phyloP scores from a whole-genome alignment of 2,329 filamentous ascomycete species.

The Spiromastix sp. region DNA sequence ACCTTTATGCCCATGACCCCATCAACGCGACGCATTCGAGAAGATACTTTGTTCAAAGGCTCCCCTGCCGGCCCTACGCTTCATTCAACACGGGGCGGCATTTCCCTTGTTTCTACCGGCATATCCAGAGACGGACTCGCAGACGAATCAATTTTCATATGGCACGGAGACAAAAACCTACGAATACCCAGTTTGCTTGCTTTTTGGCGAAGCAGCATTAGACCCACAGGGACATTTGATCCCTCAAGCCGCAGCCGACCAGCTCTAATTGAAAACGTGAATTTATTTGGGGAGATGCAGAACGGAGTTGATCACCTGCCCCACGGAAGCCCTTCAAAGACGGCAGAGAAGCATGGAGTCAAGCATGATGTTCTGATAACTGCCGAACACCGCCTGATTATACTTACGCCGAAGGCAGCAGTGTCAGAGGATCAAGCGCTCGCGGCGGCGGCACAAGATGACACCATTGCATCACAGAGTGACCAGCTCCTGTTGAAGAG shows the following conservation, averaged over 20 bases:
- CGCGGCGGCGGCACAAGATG: conserved; percentile 5
- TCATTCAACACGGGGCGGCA: conserved; percentile 24
- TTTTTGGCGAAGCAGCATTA: conserved; percentile 33
- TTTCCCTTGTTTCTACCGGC: conserved; percentile 30
- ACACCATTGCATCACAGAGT: conserved; percentile 5
- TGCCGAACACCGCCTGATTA: conserved; percentile 30
- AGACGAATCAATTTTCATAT: conserved; percentile 36
- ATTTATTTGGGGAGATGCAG: conserved; percentile 31
- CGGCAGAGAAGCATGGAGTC: conserved; percentile 12
- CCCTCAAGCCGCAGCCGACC: conserved; percentile 29
- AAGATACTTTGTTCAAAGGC: conserved; percentile 35
- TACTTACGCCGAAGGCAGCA: conserved; percentile 23
- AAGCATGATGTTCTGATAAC: conserved; percentile 28
- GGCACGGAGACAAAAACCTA: conserved; percentile 31
- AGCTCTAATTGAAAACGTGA: conserved; percentile 27
- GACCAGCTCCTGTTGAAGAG: conserved; percentile 33
- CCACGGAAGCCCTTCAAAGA: conserved; percentile 16
- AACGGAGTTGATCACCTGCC: conserved; percentile 29
- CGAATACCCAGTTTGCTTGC: conserved; percentile 34
- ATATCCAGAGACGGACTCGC: conserved; percentile 24
- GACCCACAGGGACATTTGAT: conserved; percentile 28
- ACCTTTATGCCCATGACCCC: conserved; percentile 38
- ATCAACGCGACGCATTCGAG: conserved; percentile 35
- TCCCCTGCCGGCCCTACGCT: conserved; percentile 18
- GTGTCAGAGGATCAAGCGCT: conserved; percentile 14